Percentiles rank a stretch among this genome's conserved stretches.
These are phyloP conservation scores for Trichoderma asperellum DNA, from an alignment of 2,329 filamentous ascomycete genomes.

Conservation along the genomic window DNA sequence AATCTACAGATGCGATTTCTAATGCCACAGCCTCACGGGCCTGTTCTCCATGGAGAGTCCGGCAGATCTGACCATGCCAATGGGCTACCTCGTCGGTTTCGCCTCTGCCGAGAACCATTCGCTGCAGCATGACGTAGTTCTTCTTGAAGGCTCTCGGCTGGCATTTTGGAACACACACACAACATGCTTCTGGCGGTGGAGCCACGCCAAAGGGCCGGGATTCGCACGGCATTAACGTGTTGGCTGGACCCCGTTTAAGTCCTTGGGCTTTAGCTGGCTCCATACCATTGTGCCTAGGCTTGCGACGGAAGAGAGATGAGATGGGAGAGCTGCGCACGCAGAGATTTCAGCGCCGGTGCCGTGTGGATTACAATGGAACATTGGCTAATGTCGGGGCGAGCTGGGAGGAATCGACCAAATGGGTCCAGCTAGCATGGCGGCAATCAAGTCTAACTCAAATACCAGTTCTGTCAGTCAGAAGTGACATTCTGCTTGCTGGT, in stretches of 20 bases:
- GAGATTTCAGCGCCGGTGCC: conserved; percentile 17
- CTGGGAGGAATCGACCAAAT: background rate
- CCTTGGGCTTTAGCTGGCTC: conserved; percentile 11
- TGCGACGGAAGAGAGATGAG: background rate
- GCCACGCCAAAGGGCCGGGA: conserved; percentile 8
- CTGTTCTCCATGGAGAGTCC: conserved; percentile 18
- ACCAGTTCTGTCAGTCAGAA: background rate
- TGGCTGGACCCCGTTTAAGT: conserved; percentile 5
- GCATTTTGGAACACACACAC: background rate
- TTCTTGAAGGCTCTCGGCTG: background rate
- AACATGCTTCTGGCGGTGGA: background rate
- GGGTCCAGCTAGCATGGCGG: background rate
- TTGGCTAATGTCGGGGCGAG: conserved; percentile 9
- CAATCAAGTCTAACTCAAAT: background rate
- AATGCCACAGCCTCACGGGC: conserved; percentile 9
- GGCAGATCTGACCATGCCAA: background rate
- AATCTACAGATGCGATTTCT: conserved; percentile 8
- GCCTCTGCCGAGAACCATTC: background rate
- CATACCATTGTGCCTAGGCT: background rate
- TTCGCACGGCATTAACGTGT: conserved; percentile 3
- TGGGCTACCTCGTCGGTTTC: background rate
- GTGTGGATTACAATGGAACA: background rate
- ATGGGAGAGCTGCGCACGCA: conserved; percentile 12
- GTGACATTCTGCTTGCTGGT: background rate
- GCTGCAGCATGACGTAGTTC: conserved; percentile 20